Evolutionary conservation across 495 filamentous ascomycete genomes (phyloP).

Genomic region (Hypoxylon trugodes): DNA sequence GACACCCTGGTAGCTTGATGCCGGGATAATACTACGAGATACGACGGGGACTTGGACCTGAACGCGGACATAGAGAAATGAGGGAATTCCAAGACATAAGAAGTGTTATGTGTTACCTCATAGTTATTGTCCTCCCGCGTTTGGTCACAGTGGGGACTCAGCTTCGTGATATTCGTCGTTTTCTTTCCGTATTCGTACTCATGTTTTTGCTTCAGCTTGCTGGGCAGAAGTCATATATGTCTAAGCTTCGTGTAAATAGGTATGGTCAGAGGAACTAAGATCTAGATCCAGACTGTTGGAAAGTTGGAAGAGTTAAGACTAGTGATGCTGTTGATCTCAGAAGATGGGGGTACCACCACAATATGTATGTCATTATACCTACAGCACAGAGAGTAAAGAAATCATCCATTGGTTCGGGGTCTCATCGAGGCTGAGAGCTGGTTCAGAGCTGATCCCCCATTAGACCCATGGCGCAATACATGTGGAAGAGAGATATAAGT

Average conservation of each 20-base stretch:
- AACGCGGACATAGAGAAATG: neutral
- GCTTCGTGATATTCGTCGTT: slow-evolving; percentile 4
- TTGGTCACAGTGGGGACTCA: neutral
- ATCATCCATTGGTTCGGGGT: slow-evolving; percentile 12
- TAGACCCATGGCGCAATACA: slow-evolving; percentile 18
- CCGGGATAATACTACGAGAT: slow-evolving; percentile 3
- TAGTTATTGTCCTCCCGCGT: slow-evolving; percentile 11
- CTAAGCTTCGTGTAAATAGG: neutral
- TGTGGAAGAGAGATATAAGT: neutral
- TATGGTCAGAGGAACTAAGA: slow-evolving; percentile 11
- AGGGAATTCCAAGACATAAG: neutral
- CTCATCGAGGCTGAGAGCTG: slow-evolving; percentile 25
- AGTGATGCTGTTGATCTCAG: neutral
- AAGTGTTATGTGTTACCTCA: slow-evolving; percentile 22
- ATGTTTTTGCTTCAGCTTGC: slow-evolving; percentile 2
- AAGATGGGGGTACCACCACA: neutral
- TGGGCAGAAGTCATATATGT: neutral
- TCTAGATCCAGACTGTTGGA: slow-evolving; percentile 29
- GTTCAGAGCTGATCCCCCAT: slow-evolving; percentile 7
- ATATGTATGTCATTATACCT: slow-evolving; percentile 8
- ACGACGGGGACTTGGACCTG: neutral
- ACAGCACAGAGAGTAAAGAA: neutral
- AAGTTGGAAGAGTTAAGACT: slow-evolving; percentile 7
- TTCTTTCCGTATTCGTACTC: neutral
- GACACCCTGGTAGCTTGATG: slow-evolving; percentile 3